Evolutionary conservation across 164 flowering plant species (phyloP).

Genomic region (Piper longum): DNA sequence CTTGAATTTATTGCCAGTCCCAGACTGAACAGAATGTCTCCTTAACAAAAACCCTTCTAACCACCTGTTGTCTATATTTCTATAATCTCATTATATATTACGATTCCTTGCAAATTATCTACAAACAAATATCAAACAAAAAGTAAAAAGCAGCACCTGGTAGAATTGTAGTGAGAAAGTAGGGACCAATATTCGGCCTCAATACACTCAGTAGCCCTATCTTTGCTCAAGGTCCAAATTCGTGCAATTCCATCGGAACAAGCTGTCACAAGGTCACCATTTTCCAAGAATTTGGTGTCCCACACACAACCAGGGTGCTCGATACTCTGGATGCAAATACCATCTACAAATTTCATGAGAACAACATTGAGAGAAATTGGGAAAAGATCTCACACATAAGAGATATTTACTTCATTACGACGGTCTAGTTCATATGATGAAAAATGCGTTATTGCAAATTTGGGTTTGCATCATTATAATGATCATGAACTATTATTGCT

Average conservation of each 20-base stretch:
- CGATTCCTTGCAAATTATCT: too few species aligned
- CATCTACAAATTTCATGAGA: slow-evolving; percentile 42
- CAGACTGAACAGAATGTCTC: too few species aligned
- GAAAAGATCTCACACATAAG: neutral
- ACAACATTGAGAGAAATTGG: neutral
- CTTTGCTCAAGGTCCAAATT: slow-evolving; percentile 59
- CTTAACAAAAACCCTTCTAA: too few species aligned
- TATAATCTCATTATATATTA: too few species aligned
- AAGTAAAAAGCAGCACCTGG: slow-evolving; percentile 38
- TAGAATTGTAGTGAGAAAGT: slow-evolving; percentile 53
- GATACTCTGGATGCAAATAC: slow-evolving; percentile 80
- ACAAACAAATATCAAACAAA: neutral
- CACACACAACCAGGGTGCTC: slow-evolving; percentile 99
- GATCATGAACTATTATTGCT: too few species aligned
- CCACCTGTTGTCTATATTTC: too few species aligned
- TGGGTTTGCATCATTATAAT: too few species aligned
- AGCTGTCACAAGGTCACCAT: slow-evolving; percentile 94
- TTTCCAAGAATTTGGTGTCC: slow-evolving; percentile 87
- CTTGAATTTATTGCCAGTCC: too few species aligned
- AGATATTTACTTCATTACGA: neutral
- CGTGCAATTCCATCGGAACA: slow-evolving; percentile 92
- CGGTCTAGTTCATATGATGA: neutral
- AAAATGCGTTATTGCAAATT: too few species aligned
- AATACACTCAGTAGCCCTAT: slow-evolving; percentile 37
- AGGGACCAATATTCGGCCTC: slow-evolving; percentile 51